phyloP scores from a whole-genome alignment of 2,329 filamentous ascomycete genomes.

The Botrytis cinerea region DNA sequence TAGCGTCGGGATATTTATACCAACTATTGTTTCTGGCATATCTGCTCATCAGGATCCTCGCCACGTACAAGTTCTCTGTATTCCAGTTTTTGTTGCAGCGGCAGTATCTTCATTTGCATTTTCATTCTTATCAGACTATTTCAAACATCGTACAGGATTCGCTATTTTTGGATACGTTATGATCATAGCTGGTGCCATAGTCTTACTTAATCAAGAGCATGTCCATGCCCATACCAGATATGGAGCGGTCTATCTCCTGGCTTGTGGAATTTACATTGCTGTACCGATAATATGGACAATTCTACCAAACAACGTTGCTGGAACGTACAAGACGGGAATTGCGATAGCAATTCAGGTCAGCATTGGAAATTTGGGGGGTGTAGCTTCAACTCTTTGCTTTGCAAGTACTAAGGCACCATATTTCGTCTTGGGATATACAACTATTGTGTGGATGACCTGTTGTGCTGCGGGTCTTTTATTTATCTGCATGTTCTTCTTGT shows the following conservation, averaged over 20 bases:
- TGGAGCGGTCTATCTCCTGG: conserved; percentile 4
- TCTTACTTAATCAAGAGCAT: not conserved
- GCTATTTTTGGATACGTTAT: not conserved
- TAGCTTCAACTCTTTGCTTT: conserved; percentile 12
- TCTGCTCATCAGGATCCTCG: not conserved
- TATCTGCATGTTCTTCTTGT: not conserved
- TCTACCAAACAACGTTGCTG: not conserved
- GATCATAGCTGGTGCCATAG: not conserved
- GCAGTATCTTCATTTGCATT: not conserved
- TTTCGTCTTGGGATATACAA: conserved; percentile 3
- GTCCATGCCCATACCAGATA: not conserved
- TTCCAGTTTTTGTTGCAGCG: not conserved
- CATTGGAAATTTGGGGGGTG: not conserved
- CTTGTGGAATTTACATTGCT: not conserved
- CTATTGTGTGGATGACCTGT: not conserved
- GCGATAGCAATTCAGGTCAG: not conserved
- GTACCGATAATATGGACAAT: not conserved
- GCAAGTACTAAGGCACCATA: not conserved
- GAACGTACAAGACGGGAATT: not conserved
- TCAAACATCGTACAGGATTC: not conserved
- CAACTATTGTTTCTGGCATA: not conserved
- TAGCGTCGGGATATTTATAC: conserved; percentile 1
- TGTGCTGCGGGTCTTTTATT: not conserved
- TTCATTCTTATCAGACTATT: not conserved
- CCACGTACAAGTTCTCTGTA: not conserved